Conservation (phyloP, 345 rosid species). For the Eucalyptus rudis region DNA sequence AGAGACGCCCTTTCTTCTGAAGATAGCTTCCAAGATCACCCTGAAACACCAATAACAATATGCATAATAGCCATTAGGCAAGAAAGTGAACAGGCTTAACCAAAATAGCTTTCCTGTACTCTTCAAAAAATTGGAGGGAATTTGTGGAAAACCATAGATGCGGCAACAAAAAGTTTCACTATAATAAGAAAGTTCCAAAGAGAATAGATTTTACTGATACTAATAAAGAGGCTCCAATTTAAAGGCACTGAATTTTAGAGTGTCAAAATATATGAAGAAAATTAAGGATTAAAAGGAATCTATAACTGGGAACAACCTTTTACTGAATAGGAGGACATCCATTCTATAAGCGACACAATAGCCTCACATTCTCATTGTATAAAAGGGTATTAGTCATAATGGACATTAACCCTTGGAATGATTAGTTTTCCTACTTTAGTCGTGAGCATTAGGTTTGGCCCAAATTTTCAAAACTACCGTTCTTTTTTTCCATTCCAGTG, state of each 20-base stretch:
- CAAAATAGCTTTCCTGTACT: background rate
- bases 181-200: background rate
- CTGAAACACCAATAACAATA: slow-evolving; percentile 21
- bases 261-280: background rate
- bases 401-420: background rate
- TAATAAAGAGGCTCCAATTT: background rate
- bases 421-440: background rate
- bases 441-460: background rate
- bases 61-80: background rate
- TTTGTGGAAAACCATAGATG: background rate
- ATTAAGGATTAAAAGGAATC: background rate
- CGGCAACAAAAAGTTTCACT: background rate
- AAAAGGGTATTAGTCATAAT: background rate
- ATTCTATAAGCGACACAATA: background rate
- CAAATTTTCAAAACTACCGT: background rate
- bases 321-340: background rate
- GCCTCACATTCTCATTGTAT: background rate
- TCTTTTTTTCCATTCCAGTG: background rate
- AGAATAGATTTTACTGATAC: background rate
- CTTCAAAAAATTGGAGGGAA: background rate
- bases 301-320: background rate
- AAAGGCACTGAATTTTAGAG: background rate
- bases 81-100: background rate
- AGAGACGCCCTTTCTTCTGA: slow-evolving; percentile 82
- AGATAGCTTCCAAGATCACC: slow-evolving; percentile 79